Base-by-base conservation (phyloP, 257 asterid species). In the Solanum arcanum region DNA sequence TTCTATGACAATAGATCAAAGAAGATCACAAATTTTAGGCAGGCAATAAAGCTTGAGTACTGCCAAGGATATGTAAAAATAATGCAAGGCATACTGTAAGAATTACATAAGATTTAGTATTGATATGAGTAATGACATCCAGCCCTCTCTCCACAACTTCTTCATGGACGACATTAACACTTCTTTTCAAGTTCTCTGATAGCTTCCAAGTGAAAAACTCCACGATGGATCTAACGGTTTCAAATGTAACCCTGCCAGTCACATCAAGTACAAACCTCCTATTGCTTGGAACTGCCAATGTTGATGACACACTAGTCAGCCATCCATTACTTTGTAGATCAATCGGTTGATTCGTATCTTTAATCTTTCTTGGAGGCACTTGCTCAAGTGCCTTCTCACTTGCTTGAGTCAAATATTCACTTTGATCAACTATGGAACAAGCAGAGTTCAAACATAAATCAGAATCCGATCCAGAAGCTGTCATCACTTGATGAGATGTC, bases 191-290 rank as follows among this genome's bases (percentile, higher is more conserved):
- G 47, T 89, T 93, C 86, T 97, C 98, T 0, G 87, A 89, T 70
- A 91, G 82, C 92, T 95, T 97, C 95, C 92, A 88, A 91, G 91
- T 68, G 92, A 94, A 72, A 75, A 95, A 91, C 90, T 94, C 96
- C 39, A 93, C 90, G 0, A 95, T 89, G 7, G 99, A 95, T 88
- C 97, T 91, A 62, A 97, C 94, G 1, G 98, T 93, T 75, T 95
- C 99, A 86, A 93, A 95, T 75, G 98, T 95, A 88, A 97, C 99
- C 92, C 99, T 92, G 21, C 99, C 98, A 7, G 98, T 96, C 85
- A 97, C 92, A 88, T 96, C 99, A 66, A 97, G 97, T 88, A 96
- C 93, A 86, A 97, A 94, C 88, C 89, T 96, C 84, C 96, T 85
- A 76, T 97, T 97, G 87, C 95, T 94, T 18, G 99, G 98, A 75